Percentiles rank a stretch among this genome's conserved stretches.
Conservation (phyloP, 1,284 basidiomycete genomes). For the Ceratobasidium sp. region DNA sequence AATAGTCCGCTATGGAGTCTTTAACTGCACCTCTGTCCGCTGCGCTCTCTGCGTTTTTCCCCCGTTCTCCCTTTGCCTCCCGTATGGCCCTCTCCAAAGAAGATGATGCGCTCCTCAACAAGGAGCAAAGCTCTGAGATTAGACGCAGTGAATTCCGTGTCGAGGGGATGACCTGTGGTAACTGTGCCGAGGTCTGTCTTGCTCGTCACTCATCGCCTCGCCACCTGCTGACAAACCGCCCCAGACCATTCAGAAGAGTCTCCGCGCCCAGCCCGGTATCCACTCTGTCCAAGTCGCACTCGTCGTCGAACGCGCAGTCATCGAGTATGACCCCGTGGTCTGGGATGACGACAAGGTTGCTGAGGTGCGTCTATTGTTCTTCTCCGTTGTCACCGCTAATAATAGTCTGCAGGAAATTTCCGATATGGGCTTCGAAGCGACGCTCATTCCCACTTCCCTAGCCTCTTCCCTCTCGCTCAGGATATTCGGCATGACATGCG, state of each 20-base stretch:
- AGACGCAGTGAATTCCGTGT: slow-evolving; percentile 76
- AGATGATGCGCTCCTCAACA: slow-evolving; percentile 26
- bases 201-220: background rate
- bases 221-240: background rate
- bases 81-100: slow-evolving; percentile 34
- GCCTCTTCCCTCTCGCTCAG: slow-evolving; percentile 76
- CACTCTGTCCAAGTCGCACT: slow-evolving; percentile 90
- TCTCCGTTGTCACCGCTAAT: slow-evolving; percentile 10
- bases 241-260: slow-evolving; percentile 91
- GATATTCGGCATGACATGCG: slow-evolving; percentile 92
- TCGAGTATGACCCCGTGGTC: slow-evolving; percentile 85
- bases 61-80: slow-evolving; percentile 32
- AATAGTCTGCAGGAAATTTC: slow-evolving; percentile 75
- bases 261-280: slow-evolving; percentile 87
- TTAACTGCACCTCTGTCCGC: slow-evolving; percentile 43
- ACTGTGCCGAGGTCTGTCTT: slow-evolving; percentile 85
- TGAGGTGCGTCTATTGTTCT: slow-evolving; percentile 61
- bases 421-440: slow-evolving; percentile 92
- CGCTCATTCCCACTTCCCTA: slow-evolving; percentile 70
- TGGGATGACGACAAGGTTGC: slow-evolving; percentile 87
- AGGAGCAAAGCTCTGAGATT: slow-evolving; percentile 19
- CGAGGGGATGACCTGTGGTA: slow-evolving; percentile 92
- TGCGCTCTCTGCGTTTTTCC: slow-evolving; percentile 45
- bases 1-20: slow-evolving; percentile 28
- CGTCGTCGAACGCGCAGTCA: slow-evolving; percentile 89